These are phyloP conservation scores for Cyamopsis tetragonoloba DNA, from an alignment of 306 rosid species.

Conservation along the genomic window DNA sequence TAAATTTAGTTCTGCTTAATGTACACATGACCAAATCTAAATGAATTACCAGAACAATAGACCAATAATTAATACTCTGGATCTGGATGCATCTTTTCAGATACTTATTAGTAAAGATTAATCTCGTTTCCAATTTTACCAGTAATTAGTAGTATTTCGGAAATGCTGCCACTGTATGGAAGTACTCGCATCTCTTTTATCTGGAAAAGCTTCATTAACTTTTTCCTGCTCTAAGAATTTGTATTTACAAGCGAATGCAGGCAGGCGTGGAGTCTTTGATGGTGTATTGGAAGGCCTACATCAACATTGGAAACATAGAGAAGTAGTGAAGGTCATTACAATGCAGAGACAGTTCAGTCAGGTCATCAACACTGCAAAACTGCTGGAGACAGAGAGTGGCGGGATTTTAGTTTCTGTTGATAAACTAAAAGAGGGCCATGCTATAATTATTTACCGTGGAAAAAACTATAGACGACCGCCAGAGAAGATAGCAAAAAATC, in stretches of 20 bases:
- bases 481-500: slow-evolving; percentile 36
- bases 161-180: neutral
- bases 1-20: neutral
- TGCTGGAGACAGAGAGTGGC: slow-evolving; percentile 74
- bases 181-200: neutral
- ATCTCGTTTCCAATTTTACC: neutral
- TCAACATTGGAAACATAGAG: slow-evolving; percentile 92
- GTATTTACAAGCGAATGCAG: slow-evolving; percentile 40
- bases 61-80: neutral
- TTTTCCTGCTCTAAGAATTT: slow-evolving; percentile 5
- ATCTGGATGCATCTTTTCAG: neutral
- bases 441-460: slow-evolving; percentile 79
- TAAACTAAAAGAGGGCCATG: slow-evolving; percentile 72
- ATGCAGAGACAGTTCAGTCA: slow-evolving; percentile 60
- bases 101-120: neutral
- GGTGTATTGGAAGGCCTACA: slow-evolving; percentile 80
- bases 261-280: slow-evolving; percentile 80
- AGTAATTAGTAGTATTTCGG: neutral
- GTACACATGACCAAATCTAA: neutral
- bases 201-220: neutral
- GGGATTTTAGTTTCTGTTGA: slow-evolving; percentile 76
- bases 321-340: slow-evolving; percentile 78
- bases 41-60: neutral
- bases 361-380: slow-evolving; percentile 60
- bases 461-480: slow-evolving; percentile 69